Evolutionary conservation across 1,284 basidiomycete species (phyloP), one percentile per base, ranked within the genome.

Genomic region (Heterobasidion annosum): DNA sequence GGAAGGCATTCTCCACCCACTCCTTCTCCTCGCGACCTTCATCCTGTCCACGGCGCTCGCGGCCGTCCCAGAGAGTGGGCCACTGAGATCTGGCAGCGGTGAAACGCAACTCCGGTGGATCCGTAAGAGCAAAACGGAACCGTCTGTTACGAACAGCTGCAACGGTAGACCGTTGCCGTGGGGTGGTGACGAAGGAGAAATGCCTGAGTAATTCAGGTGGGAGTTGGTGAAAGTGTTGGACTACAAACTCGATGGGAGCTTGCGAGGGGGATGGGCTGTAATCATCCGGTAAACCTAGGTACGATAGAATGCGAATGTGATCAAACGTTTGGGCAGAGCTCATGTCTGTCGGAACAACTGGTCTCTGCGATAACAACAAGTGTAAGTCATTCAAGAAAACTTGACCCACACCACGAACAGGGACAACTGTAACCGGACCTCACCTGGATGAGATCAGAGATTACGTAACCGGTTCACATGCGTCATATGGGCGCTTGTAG

Each of bases 131-230:
- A 66, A 82, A 88, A 60, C 76, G 77, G 33, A 85, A 70, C 7
- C 89, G 75, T 49, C 88, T 73, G 64, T 91, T 91, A 33, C 88
- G 77, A 54, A 91, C 83, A 15, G 69, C 64, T 25, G 82, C 68
- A 51, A 91, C 73, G 9, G 65, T 66, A 8, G 83, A 81, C 52
- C 89, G 78, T 57, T 88, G 74, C 57, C 78, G 87, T 2, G 88
- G 83, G 2, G 77, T 82, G 44, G 81, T 85, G 50, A 78, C 67
- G n/a, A 66, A 61, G n/a, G 82, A 81, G 68, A 86, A 89, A 40
- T 72, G 70, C 7, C 63, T 57, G 15, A 81, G 69, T 16, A 89
- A 66, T 63, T 89, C 76, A 8, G 82, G 82, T n/a, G 88, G 88
- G 5, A 91, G 76, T 50, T 82, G 67, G 45, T 70, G 67, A 15